phyloP scores from a whole-genome alignment of 192 early-diverging fungal species.

The Rhizoclosmatium globosum region DNA sequence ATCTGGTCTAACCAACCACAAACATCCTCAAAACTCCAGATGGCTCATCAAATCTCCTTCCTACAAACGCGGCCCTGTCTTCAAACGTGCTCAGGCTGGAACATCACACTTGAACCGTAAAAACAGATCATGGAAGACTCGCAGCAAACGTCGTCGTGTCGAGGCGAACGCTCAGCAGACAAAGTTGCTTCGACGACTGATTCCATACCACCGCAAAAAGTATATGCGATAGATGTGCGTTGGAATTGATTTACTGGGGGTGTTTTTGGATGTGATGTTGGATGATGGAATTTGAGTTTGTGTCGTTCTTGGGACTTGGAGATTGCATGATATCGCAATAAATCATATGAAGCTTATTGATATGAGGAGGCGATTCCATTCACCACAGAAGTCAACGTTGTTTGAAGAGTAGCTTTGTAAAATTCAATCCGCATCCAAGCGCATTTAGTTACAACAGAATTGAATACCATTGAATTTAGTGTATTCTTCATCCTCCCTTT shows the following conservation, averaged over 20 bases:
- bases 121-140: constrained; percentile 52
- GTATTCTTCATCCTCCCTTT: no score
- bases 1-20: background rate
- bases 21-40: constrained; percentile 27
- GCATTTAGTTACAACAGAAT: no score
- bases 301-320: background rate
- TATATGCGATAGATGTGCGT: constrained; percentile 47
- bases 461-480: no score
- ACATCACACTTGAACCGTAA: constrained; percentile 58
- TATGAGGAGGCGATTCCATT: no score
- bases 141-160: constrained; percentile 49
- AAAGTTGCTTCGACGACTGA: constrained; percentile 46
- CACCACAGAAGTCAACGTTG: no score
- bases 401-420: no score
- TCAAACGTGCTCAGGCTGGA: constrained; percentile 59
- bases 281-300: background rate
- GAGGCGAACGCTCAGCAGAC: constrained; percentile 45
- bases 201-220: constrained; percentile 59
- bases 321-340: background rate
- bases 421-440: no score
- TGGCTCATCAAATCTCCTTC: constrained; percentile 53
- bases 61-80: constrained; percentile 37
- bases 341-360: background rate
- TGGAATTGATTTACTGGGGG: background rate
- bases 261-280: background rate